These are phyloP conservation scores for Crithidia bombi DNA, from an alignment of 208 protist genomes.

Conservation along the genomic window DNA sequence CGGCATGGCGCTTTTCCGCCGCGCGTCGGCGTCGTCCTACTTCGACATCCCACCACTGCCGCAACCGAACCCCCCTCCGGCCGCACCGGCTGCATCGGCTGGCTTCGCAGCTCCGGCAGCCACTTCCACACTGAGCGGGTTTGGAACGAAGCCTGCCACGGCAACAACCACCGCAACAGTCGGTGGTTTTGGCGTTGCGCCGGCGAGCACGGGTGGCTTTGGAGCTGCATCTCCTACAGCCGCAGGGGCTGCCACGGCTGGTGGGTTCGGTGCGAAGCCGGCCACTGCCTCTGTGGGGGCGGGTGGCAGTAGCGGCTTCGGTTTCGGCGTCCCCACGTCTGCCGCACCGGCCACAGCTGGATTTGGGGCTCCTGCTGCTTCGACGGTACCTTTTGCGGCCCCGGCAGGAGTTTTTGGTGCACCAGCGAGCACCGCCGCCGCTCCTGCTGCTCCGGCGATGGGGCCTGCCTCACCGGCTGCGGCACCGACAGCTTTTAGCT, in stretches of 20 bases:
- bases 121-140: not conserved
- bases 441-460: slow-evolving; percentile 27
- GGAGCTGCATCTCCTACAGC: slow-evolving; percentile 27
- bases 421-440: slow-evolving; percentile 8
- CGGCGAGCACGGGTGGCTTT: slow-evolving; percentile 8
- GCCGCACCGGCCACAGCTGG: slow-evolving; percentile 19
- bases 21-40: slow-evolving; percentile 26
- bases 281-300: slow-evolving; percentile 17
- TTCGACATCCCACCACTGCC: slow-evolving; percentile 42
- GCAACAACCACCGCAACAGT: not conserved
- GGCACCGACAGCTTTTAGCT: slow-evolving; percentile 23
- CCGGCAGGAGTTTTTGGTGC: slow-evolving; percentile 10
- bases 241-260: slow-evolving; percentile 24
- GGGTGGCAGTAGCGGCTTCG: slow-evolving; percentile 3
- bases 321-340: slow-evolving; percentile 5
- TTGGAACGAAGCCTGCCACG: slow-evolving; percentile 4
- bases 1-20: slow-evolving; percentile 23
- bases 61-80: slow-evolving; percentile 3
- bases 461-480: slow-evolving; percentile 16
- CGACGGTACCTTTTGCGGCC: slow-evolving; percentile 24
- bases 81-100: slow-evolving; percentile 11
- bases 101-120: slow-evolving; percentile 1
- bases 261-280: slow-evolving; percentile 12
- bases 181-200: slow-evolving; percentile 15
- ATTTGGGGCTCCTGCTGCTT: slow-evolving; percentile 18